Conservation (phyloP, 805 yeast species). For the Alloascoidea africana region DNA sequence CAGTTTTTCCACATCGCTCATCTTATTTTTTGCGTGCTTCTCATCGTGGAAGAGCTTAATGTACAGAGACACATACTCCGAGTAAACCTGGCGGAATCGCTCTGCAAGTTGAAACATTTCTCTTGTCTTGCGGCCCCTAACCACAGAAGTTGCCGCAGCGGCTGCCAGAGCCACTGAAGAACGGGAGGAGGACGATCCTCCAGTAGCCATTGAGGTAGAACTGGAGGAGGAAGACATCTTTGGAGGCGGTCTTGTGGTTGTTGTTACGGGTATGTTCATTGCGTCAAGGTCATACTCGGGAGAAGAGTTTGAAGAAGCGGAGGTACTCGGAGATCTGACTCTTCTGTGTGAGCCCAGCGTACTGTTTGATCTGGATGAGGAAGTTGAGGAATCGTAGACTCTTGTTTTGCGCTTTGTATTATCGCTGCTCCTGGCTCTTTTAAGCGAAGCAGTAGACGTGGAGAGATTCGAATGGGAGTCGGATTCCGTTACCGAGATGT, state of each 20-base stretch:
- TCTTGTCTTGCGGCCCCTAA: slow-evolving; percentile 10
- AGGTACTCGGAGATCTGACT: neutral
- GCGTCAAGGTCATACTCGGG: slow-evolving; percentile 6
- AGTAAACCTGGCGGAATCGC: slow-evolving; percentile 30
- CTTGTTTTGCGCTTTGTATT: neutral
- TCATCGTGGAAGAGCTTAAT: slow-evolving; percentile 10
- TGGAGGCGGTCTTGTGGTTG: neutral
- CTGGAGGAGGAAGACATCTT: slow-evolving; percentile 6
- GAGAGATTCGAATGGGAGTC: neutral
- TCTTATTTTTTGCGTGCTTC: slow-evolving; percentile 10
- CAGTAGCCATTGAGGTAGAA: too few relatives aligned
- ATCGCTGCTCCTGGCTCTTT: neutral
- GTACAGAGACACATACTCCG: slow-evolving; percentile 34
- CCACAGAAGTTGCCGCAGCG: slow-evolving; percentile 12
- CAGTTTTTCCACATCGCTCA: slow-evolving; percentile 21
- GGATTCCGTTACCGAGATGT: too few relatives aligned
- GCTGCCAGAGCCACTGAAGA: slow-evolving; percentile 11
- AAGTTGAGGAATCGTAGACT: neutral
- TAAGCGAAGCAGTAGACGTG: neutral
- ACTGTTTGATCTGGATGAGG: neutral
- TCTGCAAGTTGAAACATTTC: slow-evolving; percentile 28
- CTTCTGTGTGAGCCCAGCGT: too few relatives aligned
- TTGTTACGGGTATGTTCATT: neutral
- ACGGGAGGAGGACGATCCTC: slow-evolving; percentile 6
- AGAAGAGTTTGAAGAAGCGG: neutral